phyloP scores from a whole-genome alignment of 805 yeast genomes.

The Kluyveromyces dobzhanskii region DNA sequence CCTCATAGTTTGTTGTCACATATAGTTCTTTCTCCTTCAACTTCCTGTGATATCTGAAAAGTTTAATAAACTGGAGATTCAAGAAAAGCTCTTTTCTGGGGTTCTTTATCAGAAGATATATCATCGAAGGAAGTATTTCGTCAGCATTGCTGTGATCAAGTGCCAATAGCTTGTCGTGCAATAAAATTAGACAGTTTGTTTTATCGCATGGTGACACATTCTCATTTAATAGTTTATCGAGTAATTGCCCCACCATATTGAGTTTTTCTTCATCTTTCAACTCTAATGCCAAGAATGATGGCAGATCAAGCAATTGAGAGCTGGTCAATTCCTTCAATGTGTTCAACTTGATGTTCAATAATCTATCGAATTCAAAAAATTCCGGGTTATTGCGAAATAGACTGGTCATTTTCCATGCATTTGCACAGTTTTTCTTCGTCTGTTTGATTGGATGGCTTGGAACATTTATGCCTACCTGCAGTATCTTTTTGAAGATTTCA shows the following conservation, averaged over 20 bases:
- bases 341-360: conserved; percentile 18
- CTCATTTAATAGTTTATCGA: conserved; percentile 15
- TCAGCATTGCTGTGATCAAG: conserved; percentile 25
- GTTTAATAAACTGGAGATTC: conserved; percentile 23
- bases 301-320: conserved; percentile 18
- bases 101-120: conserved; percentile 20
- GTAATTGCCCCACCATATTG: conserved; percentile 11
- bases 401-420: conserved; percentile 3
- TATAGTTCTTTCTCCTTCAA: conserved; percentile 27
- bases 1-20: conserved; percentile 28
- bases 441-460: conserved; percentile 8
- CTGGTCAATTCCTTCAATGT: conserved; percentile 14
- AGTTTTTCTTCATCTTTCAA: conserved; percentile 7
- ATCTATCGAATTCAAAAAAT: conserved; percentile 22
- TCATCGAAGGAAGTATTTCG: conserved; percentile 25
- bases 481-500: conserved; percentile 20
- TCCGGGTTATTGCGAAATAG: conserved; percentile 28
- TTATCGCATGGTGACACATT: conserved; percentile 27
- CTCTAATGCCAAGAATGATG: conserved; percentile 17
- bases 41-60: conserved; percentile 27
- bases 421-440: conserved; percentile 14
- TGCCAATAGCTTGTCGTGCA: conserved; percentile 23
- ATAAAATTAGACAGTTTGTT: conserved; percentile 15
- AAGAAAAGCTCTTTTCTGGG: conserved; percentile 21
- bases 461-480: conserved; percentile 27